Evolutionary conservation across 176 grass and related monocot genomes (phyloP), one percentile per base, ranked within the genome.

Genomic region (Typha latifolia): DNA sequence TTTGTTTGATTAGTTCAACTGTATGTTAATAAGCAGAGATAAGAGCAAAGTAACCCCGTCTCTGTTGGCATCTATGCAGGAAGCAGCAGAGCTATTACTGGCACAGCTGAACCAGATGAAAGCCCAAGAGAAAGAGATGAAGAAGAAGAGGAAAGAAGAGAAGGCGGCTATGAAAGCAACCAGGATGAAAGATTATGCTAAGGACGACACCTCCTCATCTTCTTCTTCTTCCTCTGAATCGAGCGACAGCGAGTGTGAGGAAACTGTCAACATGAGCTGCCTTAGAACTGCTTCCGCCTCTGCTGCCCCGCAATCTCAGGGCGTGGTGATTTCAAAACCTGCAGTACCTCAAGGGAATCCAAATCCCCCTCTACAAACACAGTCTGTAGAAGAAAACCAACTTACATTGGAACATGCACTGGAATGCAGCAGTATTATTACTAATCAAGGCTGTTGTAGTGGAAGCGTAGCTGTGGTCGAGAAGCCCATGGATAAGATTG

Each of bases 1-100:
- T 3, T 29, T 29, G 27, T 29, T 29, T 29, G 27, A 29, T 29
- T 29, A 29, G 27, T 29, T 29, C 27, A 29, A 3, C 27, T 29
- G 27, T 29, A 29, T 29, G 27, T 3, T 29, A 29, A 29, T 29
- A 29, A 29, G 27, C 27, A 29, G 27, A 29, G 27, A 29, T 29
- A 29, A 3, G 27, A 3, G 27, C 27, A 3, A 29, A 29, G 27
- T 29, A 12, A n/a, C 73, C 16, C 18, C 10, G 21, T 14, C 27
- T 66, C 4, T 13, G 48, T 12, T 23, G 72, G 59, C 49, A 6
- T 47, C 14, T 6, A 0, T 75, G 23, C 62, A 97, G 88, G 83
- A 92, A 69, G 83, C 85, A 20, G 78, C 85, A 0, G 80, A 82
- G 76, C 51, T 89, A 9, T 76, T 97, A 76, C 16, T 91, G 6